Evolutionary conservation across 306 rosid genomes (phyloP).

Genomic region (Ormosia semicastrata): DNA sequence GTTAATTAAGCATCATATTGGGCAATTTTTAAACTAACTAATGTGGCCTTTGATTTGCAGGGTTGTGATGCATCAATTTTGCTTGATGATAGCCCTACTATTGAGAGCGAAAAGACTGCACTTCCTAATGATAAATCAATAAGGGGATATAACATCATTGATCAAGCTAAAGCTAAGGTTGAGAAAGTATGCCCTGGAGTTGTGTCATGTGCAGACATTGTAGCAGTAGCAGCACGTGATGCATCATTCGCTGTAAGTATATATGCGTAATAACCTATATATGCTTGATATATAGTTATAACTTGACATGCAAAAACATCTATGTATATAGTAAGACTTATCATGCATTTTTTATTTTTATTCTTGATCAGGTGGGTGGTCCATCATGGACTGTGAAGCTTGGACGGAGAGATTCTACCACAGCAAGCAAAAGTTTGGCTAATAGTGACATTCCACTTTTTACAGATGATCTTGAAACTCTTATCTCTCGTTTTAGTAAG

Average conservation of each 20-base stretch:
- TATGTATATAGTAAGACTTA: background rate
- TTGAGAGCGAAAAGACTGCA: slow-evolving; percentile 46
- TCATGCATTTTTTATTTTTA: background rate
- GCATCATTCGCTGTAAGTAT: slow-evolving; percentile 52
- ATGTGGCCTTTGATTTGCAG: background rate
- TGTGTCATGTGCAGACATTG: slow-evolving; percentile 39
- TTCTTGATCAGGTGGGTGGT: slow-evolving; percentile 32
- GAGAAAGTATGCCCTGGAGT: slow-evolving; percentile 57
- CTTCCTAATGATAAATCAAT: slow-evolving; percentile 25
- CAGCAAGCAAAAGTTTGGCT: slow-evolving; percentile 27
- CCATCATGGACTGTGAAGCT: slow-evolving; percentile 46
- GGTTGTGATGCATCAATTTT: slow-evolving; percentile 67
- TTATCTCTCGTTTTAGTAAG: background rate
- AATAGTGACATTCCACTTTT: slow-evolving; percentile 29
- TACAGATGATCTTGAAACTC: slow-evolving; percentile 25
- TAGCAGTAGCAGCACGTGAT: slow-evolving; percentile 68
- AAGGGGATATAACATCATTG: slow-evolving; percentile 53
- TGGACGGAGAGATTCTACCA: slow-evolving; percentile 46
- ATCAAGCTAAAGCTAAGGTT: slow-evolving; percentile 51
- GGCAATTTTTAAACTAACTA: too few relatives aligned
- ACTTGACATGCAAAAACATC: background rate
- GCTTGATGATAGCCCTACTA: slow-evolving; percentile 24
- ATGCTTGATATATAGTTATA: background rate
- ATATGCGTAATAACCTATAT: background rate
- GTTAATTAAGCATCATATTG: too few relatives aligned